Evolutionary conservation across 805 yeast species (phyloP).

Genomic region (Ogataea pignaliae): DNA sequence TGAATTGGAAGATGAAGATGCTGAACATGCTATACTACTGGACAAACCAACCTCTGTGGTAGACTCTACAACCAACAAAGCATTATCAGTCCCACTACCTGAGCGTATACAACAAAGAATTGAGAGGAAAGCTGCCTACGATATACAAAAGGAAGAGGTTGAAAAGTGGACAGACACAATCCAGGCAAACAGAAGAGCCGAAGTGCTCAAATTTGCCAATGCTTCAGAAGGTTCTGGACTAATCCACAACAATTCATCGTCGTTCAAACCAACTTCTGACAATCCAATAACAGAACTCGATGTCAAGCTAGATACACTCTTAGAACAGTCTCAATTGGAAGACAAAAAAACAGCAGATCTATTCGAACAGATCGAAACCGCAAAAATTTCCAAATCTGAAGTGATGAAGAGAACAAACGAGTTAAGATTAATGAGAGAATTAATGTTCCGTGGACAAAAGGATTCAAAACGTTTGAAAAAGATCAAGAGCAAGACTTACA

Average conservation of each 20-base stretch:
- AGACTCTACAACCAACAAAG: constrained; percentile 23
- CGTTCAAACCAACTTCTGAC: constrained; percentile 46
- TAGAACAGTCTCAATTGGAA: constrained; percentile 60
- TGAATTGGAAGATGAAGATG: constrained; percentile 45
- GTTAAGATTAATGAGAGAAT: constrained; percentile 86
- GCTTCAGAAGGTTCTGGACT: constrained; percentile 46
- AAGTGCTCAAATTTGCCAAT: constrained; percentile 59
- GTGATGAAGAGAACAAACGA: constrained; percentile 72
- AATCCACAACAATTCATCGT: constrained; percentile 45
- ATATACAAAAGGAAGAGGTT: constrained; percentile 80
- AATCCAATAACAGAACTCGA: constrained; percentile 61
- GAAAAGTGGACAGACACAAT: constrained; percentile 86
- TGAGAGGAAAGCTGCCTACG: constrained; percentile 88
- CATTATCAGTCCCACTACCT: constrained; percentile 80
- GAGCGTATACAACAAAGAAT: constrained; percentile 78
- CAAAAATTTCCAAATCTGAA: constrained; percentile 78
- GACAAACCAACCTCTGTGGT: constrained; percentile 19
- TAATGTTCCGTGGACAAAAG: constrained; percentile 93
- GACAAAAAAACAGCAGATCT: constrained; percentile 76
- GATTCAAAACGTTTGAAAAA: constrained; percentile 89
- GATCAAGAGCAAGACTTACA: constrained; percentile 88
- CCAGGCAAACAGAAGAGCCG: constrained; percentile 74
- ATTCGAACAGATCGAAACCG: constrained; percentile 81
- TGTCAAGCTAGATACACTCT: constrained; percentile 52
- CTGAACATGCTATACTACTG: constrained; percentile 47